Evolutionary conservation across 257 asterid species (phyloP).

Genomic region (Marsdenia floribunda): DNA sequence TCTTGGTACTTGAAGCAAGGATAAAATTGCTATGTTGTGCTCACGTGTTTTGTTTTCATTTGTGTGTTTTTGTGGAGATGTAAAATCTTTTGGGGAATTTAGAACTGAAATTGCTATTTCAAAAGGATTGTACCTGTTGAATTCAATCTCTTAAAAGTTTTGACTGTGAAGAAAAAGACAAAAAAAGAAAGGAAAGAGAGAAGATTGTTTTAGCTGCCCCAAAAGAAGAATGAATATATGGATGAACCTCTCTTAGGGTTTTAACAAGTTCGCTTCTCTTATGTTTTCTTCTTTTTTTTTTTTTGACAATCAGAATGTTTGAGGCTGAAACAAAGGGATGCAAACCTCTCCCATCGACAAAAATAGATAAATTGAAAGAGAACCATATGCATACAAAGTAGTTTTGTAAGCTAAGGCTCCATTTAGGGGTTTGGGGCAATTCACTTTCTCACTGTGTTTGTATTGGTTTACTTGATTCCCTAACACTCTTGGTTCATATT

Average conservation of each 20-base stretch:
- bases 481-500: constrained; percentile 24
- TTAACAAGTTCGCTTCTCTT: not conserved
- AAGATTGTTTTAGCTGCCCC: not conserved
- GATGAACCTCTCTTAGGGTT: not conserved
- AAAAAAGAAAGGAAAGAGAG: not conserved
- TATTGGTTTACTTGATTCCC: too few relatives aligned
- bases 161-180: not conserved
- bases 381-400: not conserved
- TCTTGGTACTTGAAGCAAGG: not conserved
- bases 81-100: not conserved
- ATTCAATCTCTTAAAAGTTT: not conserved
- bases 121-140: not conserved
- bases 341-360: not conserved
- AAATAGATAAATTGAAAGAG: not conserved
- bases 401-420: not conserved
- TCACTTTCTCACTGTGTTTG: not conserved
- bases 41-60: not conserved
- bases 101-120: not conserved
- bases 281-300: too few relatives aligned
- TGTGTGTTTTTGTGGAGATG: not conserved
- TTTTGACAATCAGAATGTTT: not conserved
- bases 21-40: not conserved
- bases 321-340: not conserved
- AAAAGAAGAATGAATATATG: not conserved
- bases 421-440: not conserved